Percentiles rank a stretch among this genome's conserved stretches.
Conservation (phyloP, 768 basidiomycete species). For the Russula earlei region DNA sequence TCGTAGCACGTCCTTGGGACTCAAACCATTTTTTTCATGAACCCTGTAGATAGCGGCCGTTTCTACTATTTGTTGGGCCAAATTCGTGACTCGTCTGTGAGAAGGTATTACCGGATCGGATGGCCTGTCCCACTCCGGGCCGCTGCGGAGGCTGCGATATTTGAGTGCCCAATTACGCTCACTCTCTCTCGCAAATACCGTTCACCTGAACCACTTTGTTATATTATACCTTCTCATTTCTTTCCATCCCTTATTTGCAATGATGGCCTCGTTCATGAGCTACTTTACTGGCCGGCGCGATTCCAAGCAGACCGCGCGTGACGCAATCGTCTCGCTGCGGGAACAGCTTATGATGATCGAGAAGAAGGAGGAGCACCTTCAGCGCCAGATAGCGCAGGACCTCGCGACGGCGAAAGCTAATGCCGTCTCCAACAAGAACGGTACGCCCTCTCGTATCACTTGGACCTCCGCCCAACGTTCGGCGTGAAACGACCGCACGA, state of each 20-base stretch:
- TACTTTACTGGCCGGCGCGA: conserved; percentile 83
- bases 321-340: conserved; percentile 87
- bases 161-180: background rate
- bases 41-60: background rate
- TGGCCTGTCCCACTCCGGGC: too few relatives aligned
- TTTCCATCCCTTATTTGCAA: background rate
- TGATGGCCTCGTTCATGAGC: conserved; percentile 47
- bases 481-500: too few relatives aligned
- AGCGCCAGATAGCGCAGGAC: conserved; percentile 96
- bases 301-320: conserved; percentile 75
- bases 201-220: background rate
- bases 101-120: background rate
- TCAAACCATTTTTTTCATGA: background rate
- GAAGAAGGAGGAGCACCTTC: conserved; percentile 97
- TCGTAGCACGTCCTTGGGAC: conserved; percentile 1
- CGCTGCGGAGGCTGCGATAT: background rate
- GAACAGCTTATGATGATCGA: conserved; percentile 95
- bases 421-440: conserved; percentile 85
- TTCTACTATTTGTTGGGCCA: too few relatives aligned
- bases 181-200: background rate
- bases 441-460: conserved; percentile 37
- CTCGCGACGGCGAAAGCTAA: conserved; percentile 84
- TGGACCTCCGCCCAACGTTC: too few relatives aligned
- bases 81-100: too few relatives aligned
- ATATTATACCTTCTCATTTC: background rate